Conservation (phyloP, 1,284 basidiomycete genomes). For the Sporisorium iseilematis-ciliati region DNA sequence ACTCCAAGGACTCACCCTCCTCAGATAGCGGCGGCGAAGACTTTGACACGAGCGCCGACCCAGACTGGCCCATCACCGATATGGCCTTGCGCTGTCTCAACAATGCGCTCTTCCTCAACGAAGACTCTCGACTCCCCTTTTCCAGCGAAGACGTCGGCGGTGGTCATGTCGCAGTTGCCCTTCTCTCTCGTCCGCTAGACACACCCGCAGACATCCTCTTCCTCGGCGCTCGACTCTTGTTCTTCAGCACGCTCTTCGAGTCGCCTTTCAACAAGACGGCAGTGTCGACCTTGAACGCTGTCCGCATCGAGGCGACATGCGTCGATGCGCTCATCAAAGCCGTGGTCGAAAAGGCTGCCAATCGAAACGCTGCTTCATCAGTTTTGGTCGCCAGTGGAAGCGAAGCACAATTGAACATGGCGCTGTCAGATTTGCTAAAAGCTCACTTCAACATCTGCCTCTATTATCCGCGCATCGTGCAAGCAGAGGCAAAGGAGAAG, state of each 20-base stretch:
- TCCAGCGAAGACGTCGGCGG: constrained; percentile 48
- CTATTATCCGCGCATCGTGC: constrained; percentile 57
- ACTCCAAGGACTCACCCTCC: constrained; percentile 14
- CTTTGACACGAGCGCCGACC: constrained; percentile 21
- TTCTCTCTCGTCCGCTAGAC: constrained; percentile 34
- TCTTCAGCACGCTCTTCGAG: constrained; percentile 65
- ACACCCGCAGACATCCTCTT: constrained; percentile 57
- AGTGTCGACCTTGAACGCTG: constrained; percentile 42
- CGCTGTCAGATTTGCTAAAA: constrained; percentile 59
- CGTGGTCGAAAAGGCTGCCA: constrained; percentile 15
- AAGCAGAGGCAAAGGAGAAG: constrained; percentile 30
- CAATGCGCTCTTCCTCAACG: constrained; percentile 61
- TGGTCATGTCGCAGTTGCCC: constrained; percentile 38
- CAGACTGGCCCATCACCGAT: constrained; percentile 54
- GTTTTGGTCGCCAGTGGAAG: constrained; percentile 35
- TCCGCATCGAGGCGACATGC: constrained; percentile 35
- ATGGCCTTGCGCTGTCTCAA: constrained; percentile 62
- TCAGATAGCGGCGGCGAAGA: constrained; percentile 33
- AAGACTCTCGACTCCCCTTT: constrained; percentile 42
- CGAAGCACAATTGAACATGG: constrained; percentile 43
- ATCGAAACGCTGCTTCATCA: constrained; percentile 11
- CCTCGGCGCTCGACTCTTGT: constrained; percentile 55
- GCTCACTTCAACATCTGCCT: constrained; percentile 62
- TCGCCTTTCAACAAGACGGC: constrained; percentile 56
- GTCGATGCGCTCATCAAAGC: constrained; percentile 34